Evolutionary conservation across 148 eudicot species (phyloP), one percentile per base, ranked within the genome.

Genomic region (Arbutus unedo): DNA sequence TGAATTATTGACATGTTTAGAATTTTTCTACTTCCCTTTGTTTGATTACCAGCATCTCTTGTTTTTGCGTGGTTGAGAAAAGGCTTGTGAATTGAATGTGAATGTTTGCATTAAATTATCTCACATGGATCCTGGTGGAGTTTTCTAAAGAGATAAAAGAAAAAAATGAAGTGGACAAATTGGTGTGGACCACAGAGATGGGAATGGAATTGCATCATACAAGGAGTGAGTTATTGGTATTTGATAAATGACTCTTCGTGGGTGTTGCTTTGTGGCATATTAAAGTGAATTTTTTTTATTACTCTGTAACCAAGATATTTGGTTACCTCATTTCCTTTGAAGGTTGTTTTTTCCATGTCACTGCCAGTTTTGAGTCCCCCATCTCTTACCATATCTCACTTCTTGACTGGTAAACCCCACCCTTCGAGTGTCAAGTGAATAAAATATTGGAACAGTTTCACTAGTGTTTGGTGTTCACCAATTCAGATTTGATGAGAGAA

Each of bases 71-170:
- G 81, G 74, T 79, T 79, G 73, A 56, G 47, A 83, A 87, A 81
- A 54, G 48, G 48, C 44, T 25, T 53, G 71, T 55, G 56, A 73
- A 82, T 73, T 83, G 78, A 73, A 82, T 71, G 50, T 51, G 80
- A 80, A 86, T 73, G 88, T 88, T 82, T 82, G 96, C 98, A 93
- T 91, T 95, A 82, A 93, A 87, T 91, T 75, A 82, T 81, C 66
- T 93, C 98, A 95, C 97, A 91, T 91, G 98, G 62, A 89, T 81
- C 87, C 83, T 87, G 91, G 88, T 90, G 83, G 90, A 85, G 64
- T 87, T 84, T 84, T 79, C 31, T 75, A 4, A n/a, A 48, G 49
- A 21, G 71, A 31, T 47, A 8, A 18, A 74, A 19, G 0, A 75
- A 13, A 54, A 14, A 51, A 76, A 51, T 14, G 16, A 21, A 50